Evolutionary conservation across 2,329 filamentous ascomycete species (phyloP), one percentile per base, ranked within the genome.

Genomic region (Penicillium polonicum): DNA sequence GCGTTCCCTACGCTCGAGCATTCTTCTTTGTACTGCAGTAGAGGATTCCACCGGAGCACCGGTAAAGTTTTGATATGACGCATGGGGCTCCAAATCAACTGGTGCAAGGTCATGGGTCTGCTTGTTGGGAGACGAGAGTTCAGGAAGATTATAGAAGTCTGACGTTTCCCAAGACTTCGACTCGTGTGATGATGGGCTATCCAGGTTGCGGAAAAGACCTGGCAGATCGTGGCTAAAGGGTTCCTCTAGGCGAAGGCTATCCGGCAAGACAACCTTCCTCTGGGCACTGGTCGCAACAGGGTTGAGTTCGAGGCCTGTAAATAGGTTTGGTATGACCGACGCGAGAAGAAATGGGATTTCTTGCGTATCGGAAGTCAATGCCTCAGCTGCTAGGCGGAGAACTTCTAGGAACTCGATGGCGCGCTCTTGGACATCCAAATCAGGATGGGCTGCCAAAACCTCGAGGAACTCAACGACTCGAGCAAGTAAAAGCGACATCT

Each of bases 331-430:
- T 55, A 99, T 90, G 4, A 92, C 92, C 71, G 96, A 91, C 0
- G 92, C 95, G 5, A 99, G 83, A 2, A 99, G 82, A 15, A 96
- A 78, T 3, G 94, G 94, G 10, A 90, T 83, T 61, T 94, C 88
- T 21, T 76, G 63, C 3, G 65, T 60, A 39, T 69, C 65, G 4
- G 73, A 67, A 5, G 68, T 71, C 36, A 80, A 62, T 41, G 93
- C 92, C 76, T 99, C 94, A 1, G 87, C 86, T 2, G 91, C 91
- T 44, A 99, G 81, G 58, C 91, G 91, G 68, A 97, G 85, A 13
- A 97, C 81, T 71, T 99, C 94, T 0, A 92, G 83, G 66, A 96
- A 95, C 70, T 97, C 92, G 1, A 97, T 92, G 3, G 92, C 89
- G 56, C 94, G 86, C 74, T 97, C 94, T 75, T 99, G 94, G 4